Evolutionary conservation across 257 asterid genomes (phyloP).

Genomic region (Nicotiana noctiflora): DNA sequence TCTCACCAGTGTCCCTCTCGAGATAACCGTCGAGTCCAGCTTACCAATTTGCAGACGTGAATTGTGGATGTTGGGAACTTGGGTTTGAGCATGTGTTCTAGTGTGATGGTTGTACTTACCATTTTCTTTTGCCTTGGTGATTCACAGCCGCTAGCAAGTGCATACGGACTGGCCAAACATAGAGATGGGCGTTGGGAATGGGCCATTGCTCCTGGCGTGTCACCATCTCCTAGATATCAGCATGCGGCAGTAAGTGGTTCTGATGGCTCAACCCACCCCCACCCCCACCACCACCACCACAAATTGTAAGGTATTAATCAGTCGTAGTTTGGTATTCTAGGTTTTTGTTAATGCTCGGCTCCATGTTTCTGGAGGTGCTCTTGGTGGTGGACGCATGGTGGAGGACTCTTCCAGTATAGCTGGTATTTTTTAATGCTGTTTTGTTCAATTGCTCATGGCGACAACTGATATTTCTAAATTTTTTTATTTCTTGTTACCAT

Average conservation of each 20-base stretch:
- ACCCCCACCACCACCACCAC: no score
- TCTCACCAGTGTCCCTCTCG: not conserved
- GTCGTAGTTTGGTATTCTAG: conserved; percentile 29
- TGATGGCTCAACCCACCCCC: not conserved
- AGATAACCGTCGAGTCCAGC: not conserved
- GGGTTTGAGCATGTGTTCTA: not conserved
- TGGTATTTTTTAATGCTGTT: conserved; percentile 33
- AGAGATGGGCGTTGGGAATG: conserved; percentile 99
- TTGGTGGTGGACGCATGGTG: conserved; percentile 99
- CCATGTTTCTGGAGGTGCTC: conserved; percentile 99
- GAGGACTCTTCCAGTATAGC: conserved; percentile 99
- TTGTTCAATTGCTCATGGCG: not conserved
- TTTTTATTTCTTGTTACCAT: not conserved
- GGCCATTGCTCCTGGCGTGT: conserved; percentile 99
- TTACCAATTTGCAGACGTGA: not conserved
- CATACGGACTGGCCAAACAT: conserved; percentile 98
- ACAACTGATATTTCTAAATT: not conserved
- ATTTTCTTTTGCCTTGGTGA: not conserved
- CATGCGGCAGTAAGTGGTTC: conserved; percentile 89
- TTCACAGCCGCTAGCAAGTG: conserved; percentile 90
- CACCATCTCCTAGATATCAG: conserved; percentile 98
- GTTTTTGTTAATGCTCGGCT: conserved; percentile 98
- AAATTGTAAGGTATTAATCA: not conserved
- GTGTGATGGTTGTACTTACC: not conserved
- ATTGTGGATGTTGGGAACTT: not conserved